phyloP scores from a whole-genome alignment of 73 alveolate genomes.

The Blepharisma japonicum region DNA sequence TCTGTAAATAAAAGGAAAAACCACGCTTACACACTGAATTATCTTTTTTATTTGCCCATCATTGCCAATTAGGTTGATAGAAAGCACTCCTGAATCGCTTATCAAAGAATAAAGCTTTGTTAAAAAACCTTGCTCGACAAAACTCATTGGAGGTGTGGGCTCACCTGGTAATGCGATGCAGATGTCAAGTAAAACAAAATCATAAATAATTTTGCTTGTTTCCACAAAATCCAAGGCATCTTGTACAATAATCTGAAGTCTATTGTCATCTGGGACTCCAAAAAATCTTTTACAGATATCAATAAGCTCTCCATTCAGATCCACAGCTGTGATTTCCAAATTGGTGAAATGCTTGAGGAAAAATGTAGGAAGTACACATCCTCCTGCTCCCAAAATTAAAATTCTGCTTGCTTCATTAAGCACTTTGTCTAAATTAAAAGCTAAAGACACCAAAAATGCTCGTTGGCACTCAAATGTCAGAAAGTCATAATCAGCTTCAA shows the following conservation, averaged over 20 bases:
- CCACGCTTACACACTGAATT: not conserved
- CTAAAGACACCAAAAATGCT: constrained; percentile 7
- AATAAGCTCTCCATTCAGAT: not conserved
- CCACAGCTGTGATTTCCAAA: constrained; percentile 20
- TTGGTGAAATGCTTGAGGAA: not conserved
- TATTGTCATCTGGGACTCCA: constrained; percentile 7
- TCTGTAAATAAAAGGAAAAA: not conserved
- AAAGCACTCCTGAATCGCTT: not conserved
- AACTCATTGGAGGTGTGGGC: constrained; percentile 4
- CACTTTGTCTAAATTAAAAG: not conserved
- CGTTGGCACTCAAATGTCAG: constrained; percentile 16
- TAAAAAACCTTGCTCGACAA: not conserved
- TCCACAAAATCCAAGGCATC: not conserved
- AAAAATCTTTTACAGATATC: constrained; percentile 13
- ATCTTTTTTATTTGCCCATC: constrained; percentile 1
- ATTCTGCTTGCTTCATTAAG: not conserved
- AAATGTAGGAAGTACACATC: constrained; percentile 19
- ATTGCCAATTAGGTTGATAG: constrained; percentile 8
- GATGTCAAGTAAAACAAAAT: not conserved
- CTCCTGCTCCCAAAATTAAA: constrained; percentile 24
- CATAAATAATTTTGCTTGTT: not conserved
- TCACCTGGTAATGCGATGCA: constrained; percentile 15
- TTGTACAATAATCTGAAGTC: constrained; percentile 1
- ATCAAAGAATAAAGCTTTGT: not conserved
- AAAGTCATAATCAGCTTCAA: not conserved